A percentile compares a stretch with the other conserved stretches of the same genome.
Evolutionary conservation across 331 rosid genomes (phyloP).

Genomic region (Pyracantha coccinea): DNA sequence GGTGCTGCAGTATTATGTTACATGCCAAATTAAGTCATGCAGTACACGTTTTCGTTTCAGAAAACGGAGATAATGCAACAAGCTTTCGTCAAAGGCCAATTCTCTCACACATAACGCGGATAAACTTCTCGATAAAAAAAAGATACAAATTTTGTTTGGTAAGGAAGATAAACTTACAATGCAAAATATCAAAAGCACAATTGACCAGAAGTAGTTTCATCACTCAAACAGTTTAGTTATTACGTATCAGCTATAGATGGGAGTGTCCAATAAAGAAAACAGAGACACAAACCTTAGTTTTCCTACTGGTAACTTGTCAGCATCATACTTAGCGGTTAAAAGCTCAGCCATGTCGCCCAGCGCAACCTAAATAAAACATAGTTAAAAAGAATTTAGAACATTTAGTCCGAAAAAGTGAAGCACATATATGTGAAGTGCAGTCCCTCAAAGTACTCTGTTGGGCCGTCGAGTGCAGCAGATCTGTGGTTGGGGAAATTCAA

Average conservation of each 20-base stretch:
- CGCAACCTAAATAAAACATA: conserved; percentile 52
- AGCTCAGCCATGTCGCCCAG: conserved; percentile 93
- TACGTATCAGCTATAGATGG: background rate
- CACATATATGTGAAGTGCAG: background rate
- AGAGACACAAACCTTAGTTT: conserved; percentile 61
- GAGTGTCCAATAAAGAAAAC: background rate
- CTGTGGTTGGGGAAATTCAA: background rate
- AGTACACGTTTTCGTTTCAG: background rate
- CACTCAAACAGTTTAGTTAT: background rate
- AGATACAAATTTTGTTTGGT: background rate
- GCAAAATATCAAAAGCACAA: background rate
- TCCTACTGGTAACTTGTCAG: conserved; percentile 73
- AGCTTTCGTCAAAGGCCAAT: background rate
- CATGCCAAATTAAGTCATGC: background rate
- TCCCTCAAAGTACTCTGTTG: background rate
- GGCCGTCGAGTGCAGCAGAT: background rate
- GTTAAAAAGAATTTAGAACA: background rate
- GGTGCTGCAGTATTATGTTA: conserved; percentile 39
- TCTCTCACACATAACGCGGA: background rate
- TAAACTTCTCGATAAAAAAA: background rate
- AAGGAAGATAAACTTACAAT: background rate
- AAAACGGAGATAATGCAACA: background rate
- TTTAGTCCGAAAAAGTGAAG: background rate
- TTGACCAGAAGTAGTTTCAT: background rate
- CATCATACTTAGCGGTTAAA: conserved; percentile 54